These are phyloP conservation scores for Astragalus glycyphyllos DNA, from an alignment of 306 rosid species.

Conservation along the genomic window DNA sequence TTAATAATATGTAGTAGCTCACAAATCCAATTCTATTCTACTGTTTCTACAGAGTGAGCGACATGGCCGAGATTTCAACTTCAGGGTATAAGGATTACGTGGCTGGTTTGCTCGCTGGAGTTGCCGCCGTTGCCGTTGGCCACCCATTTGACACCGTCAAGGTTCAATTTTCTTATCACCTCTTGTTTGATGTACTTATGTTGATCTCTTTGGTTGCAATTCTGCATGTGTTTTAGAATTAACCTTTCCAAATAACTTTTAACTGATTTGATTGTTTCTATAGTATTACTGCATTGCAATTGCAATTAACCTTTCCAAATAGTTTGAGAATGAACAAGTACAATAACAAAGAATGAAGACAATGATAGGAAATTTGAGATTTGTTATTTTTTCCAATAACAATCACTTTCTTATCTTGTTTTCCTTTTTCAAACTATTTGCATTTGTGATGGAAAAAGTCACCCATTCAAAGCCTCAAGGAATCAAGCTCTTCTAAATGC, in stretches of 20 bases:
- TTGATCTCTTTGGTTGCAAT: background rate
- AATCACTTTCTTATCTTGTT: constrained; percentile 7
- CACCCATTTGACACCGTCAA: constrained; percentile 61
- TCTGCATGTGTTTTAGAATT: background rate
- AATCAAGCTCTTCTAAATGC: constrained; percentile 25
- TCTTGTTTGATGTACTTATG: too few relatives aligned
- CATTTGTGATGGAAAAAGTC: constrained; percentile 23
- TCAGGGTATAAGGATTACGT: constrained; percentile 54
- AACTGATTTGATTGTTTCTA: background rate
- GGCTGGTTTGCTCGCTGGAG: constrained; percentile 55
- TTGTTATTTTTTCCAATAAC: background rate
- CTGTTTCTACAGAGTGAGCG: constrained; percentile 17
- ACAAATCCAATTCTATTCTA: constrained; percentile 9
- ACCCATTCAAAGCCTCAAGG: constrained; percentile 7
- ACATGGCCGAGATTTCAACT: constrained; percentile 58
- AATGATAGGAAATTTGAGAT: background rate
- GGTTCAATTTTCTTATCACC: constrained; percentile 24
- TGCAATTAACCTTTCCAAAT: constrained; percentile 19
- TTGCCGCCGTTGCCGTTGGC: constrained; percentile 49
- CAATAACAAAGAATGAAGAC: constrained; percentile 12
- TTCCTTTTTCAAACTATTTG: constrained; percentile 21
- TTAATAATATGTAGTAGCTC: constrained; percentile 38
- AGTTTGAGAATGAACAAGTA: background rate
- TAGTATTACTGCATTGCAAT: background rate
- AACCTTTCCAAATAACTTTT: too few relatives aligned